Evolutionary conservation across 176 grass and related monocot species (phyloP).

Genomic region (Aegilops bicornis): DNA sequence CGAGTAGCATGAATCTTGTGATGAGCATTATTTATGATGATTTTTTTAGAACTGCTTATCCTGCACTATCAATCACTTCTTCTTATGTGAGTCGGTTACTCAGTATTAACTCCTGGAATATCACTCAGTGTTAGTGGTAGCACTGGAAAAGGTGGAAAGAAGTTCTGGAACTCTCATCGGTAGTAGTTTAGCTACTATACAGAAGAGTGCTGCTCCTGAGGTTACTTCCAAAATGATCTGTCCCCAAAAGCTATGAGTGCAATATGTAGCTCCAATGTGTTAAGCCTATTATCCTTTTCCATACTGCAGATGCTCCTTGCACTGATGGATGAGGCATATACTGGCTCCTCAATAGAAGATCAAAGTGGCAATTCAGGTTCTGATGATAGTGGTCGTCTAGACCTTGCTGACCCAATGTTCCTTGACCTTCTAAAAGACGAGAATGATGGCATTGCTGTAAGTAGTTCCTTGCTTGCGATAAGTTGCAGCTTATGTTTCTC

Average conservation of each 20-base stretch:
- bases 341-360: slow-evolving; percentile 85
- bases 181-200: slow-evolving; percentile 95
- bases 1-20: not conserved
- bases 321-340: slow-evolving; percentile 98
- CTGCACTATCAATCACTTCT: slow-evolving; percentile 7
- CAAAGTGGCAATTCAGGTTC: slow-evolving; percentile 60
- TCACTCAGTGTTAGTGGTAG: slow-evolving; percentile 81
- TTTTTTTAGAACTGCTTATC: slow-evolving; percentile 3
- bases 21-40: not conserved
- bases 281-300: slow-evolving; percentile 29
- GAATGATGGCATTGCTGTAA: slow-evolving; percentile 95
- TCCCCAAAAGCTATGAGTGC: slow-evolving; percentile 10
- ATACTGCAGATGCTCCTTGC: slow-evolving; percentile 79
- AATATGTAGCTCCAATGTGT: not conserved
- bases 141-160: slow-evolving; percentile 95
- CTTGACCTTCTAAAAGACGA: slow-evolving; percentile 97
- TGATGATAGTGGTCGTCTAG: slow-evolving; percentile 72
- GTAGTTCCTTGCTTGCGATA: slow-evolving; percentile 20
- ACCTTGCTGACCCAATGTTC: slow-evolving; percentile 81
- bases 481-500: not conserved
- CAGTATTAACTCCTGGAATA: slow-evolving; percentile 12
- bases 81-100: not conserved
- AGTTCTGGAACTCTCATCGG: slow-evolving; percentile 89
- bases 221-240: slow-evolving; percentile 42
- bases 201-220: slow-evolving; percentile 97